Evolutionary conservation across 1,139 yeast genomes (phyloP), one percentile per base, ranked within the genome.

Genomic region (Saccharomyces uvarum): DNA sequence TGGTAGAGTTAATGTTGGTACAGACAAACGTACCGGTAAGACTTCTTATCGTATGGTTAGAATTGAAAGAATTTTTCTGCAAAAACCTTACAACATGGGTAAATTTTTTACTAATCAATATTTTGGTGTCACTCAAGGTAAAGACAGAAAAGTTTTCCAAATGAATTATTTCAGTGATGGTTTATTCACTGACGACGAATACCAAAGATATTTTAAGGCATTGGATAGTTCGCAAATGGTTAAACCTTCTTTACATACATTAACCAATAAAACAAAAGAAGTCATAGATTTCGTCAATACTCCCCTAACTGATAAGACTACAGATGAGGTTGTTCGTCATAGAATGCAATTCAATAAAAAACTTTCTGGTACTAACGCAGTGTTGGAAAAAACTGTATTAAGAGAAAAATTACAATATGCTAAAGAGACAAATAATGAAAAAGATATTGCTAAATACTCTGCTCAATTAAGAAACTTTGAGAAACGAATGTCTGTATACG

Each of bases 21-120:
- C 75, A 47, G 87, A 86, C 64, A 78, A 77, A 53, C 78, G 82
- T 51, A 81, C 83, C 6, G 81, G 85, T 49, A 74, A 75, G 61
- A 79, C 86, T n/a, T 80, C 82, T 57, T 93, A 93, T 71, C 78
- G 97, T 63, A 80, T 91, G 81, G 96, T 93, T 49, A 86, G 83
- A 66, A 82, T 95, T 53, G 84, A 83, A 60, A 86, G 82, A 54
- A 77, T 85, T 31, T 79, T 80, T 49, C 72, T 76, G 50, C 84
- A 83, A 47, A 82, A 77, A 60, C 80, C 83, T 27, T 86, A 86
- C 69, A 74, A 71, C 50, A 71, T 84, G 64, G 82, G 82, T 9
- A 76, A 73, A 48, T 76, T 80, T 62, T 76, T 77, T 66, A 78
- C 83, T 61, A 83, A 84, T 68, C 76, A 83, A 60, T 82, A 83